A percentile compares a stretch with the other conserved stretches of the same genome.
These are phyloP conservation scores for Boechera stricta DNA, from an alignment of 345 rosid species.

Conservation along the genomic window DNA sequence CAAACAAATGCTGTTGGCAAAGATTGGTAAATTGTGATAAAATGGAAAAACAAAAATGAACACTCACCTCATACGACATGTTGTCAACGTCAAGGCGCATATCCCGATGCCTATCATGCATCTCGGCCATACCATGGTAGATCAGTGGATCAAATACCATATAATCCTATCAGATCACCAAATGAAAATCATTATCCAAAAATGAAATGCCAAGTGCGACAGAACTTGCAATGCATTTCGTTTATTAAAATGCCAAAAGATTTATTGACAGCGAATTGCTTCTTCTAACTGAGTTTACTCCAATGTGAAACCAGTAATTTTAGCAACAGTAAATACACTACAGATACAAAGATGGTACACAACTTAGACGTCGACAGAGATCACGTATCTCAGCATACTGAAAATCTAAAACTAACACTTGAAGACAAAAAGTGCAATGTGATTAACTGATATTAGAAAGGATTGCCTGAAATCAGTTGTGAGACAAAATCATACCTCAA, in stretches of 20 bases:
- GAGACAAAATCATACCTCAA: conserved; percentile 65
- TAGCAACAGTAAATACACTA: conserved; percentile 12
- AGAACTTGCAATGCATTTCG: conserved; percentile 4
- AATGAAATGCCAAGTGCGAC: not conserved
- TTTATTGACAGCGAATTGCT: not conserved
- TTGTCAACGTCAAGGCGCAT: conserved; percentile 97
- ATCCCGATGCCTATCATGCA: conserved; percentile 88
- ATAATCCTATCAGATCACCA: conserved; percentile 62
- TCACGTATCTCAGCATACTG: conserved; percentile 1
- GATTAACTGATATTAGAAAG: not conserved
- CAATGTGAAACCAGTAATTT: not conserved
- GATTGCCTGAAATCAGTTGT: not conserved
- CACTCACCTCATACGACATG: conserved; percentile 91
- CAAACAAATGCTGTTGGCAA: conserved; percentile 8
- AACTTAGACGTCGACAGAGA: conserved; percentile 1
- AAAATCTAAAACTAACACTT: conserved; percentile 33
- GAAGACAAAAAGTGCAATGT: conserved; percentile 7
- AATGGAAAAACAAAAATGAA: not conserved
- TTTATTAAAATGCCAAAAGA: conserved; percentile 20
- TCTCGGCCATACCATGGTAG: conserved; percentile 72
- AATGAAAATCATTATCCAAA: conserved; percentile 14
- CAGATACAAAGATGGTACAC: conserved; percentile 7
- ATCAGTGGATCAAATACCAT: conserved; percentile 79
- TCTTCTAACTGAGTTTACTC: not conserved
- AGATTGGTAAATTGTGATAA: conserved; percentile 7